Conservation (phyloP, 768 basidiomycete species). For the Filobasidium wieringae region DNA sequence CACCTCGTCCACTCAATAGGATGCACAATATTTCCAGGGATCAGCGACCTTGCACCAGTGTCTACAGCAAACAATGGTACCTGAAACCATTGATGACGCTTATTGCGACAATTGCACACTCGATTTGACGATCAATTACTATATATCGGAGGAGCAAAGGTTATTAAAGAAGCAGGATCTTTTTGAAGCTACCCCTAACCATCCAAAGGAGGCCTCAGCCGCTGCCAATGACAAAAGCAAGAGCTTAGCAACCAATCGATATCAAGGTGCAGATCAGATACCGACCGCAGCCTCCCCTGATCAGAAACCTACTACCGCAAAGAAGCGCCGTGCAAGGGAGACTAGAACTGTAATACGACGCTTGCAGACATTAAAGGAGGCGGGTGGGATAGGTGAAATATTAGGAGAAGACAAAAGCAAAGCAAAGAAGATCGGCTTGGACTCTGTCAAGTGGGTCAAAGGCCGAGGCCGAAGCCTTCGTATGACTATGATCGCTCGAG, state of each 20-base stretch:
- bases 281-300: no score
- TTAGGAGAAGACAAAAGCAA: conserved; percentile 25
- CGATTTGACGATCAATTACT: conserved; percentile 58
- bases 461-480: conserved; percentile 64
- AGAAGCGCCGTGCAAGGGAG: conserved; percentile 64
- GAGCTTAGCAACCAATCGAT: no score
- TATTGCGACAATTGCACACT: conserved; percentile 86
- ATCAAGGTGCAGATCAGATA: no score
- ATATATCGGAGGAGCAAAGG: conserved; percentile 49
- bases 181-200: no score
- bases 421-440: conserved; percentile 44
- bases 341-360: conserved; percentile 53
- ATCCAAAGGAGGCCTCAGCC: no score
- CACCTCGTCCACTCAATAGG: background rate
- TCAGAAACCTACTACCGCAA: conserved; percentile 27
- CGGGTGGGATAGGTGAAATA: conserved; percentile 63
- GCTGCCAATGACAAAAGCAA: no score
- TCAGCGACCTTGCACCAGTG: conserved; percentile 58
- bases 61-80: conserved; percentile 72
- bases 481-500: conserved; percentile 83
- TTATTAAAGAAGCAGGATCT: conserved; percentile 32
- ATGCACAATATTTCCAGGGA: conserved; percentile 21
- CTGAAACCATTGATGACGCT: conserved; percentile 82
- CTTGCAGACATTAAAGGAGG: conserved; percentile 54
- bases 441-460: conserved; percentile 67